Evolutionary conservation across 2,329 filamentous ascomycete genomes (phyloP).

Genomic region (Aspergillus neotritici): DNA sequence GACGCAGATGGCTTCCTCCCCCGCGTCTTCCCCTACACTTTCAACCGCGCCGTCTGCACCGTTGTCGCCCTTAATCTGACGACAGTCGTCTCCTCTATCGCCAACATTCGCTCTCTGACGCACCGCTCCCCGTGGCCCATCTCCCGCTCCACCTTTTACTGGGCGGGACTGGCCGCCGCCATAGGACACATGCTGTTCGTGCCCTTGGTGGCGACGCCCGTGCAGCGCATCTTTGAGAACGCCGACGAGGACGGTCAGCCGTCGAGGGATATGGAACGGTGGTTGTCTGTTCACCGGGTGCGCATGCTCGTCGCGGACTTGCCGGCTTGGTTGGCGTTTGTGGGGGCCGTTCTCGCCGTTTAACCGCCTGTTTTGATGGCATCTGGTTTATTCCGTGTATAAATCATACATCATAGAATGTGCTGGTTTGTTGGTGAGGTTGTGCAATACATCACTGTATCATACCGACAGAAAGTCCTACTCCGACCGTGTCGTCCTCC

Average conservation of each 20-base stretch:
- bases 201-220: slow-evolving; percentile 11
- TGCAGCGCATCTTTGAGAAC: slow-evolving; percentile 12
- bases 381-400: no score
- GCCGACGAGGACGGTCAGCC: slow-evolving; percentile 1
- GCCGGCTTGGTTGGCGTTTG: slow-evolving; percentile 12
- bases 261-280: slow-evolving; percentile 11
- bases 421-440: no score
- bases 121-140: neutral
- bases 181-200: slow-evolving; percentile 14
- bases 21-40: slow-evolving; percentile 8
- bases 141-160: slow-evolving; percentile 11
- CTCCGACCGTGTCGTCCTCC: no score
- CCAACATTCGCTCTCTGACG: slow-evolving; percentile 4
- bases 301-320: slow-evolving; percentile 7
- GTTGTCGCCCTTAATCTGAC: slow-evolving; percentile 12
- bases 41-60: slow-evolving; percentile 8
- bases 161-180: slow-evolving; percentile 10
- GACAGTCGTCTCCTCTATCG: slow-evolving; percentile 8
- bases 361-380: neutral
- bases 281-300: slow-evolving; percentile 6
- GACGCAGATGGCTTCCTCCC: slow-evolving; percentile 6
- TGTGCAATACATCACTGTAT: no score
- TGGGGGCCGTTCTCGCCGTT: slow-evolving; percentile 5
- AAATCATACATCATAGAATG: no score
- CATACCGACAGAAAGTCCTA: no score